Evolutionary conservation across 179 eudicot genomes (phyloP).

Genomic region (Carnegiea gigantea): DNA sequence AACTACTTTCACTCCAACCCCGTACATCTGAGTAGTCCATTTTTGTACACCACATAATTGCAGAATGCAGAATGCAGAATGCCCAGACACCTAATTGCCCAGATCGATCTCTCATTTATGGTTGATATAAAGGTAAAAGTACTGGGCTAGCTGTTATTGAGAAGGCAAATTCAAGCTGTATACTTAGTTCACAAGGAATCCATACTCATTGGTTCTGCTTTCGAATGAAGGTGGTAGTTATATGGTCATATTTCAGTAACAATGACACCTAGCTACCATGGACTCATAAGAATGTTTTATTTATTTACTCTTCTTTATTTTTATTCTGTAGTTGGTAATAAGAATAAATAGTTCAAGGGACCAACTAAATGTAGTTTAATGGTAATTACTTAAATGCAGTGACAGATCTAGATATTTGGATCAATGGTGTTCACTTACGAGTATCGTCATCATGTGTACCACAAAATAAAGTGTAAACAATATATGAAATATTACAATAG

Average conservation of each 20-base stretch:
- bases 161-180: background rate
- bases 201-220: background rate
- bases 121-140: background rate
- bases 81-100: background rate
- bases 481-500: too few species aligned
- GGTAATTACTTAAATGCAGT: too few species aligned
- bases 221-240: background rate
- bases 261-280: background rate
- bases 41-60: background rate
- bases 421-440: too few species aligned
- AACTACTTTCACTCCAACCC: background rate
- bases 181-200: background rate
- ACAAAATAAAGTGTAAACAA: too few species aligned
- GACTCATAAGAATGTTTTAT: too few species aligned
- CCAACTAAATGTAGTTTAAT: too few species aligned
- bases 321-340: too few species aligned
- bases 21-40: background rate
- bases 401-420: too few species aligned
- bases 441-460: too few species aligned
- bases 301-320: too few species aligned
- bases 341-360: too few species aligned
- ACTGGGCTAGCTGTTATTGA: background rate
- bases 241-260: background rate
- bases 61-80: background rate
- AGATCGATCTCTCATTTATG: background rate